These are phyloP conservation scores for Flaveria trinervia DNA, from an alignment of 129 eudicot species.

Conservation along the genomic window DNA sequence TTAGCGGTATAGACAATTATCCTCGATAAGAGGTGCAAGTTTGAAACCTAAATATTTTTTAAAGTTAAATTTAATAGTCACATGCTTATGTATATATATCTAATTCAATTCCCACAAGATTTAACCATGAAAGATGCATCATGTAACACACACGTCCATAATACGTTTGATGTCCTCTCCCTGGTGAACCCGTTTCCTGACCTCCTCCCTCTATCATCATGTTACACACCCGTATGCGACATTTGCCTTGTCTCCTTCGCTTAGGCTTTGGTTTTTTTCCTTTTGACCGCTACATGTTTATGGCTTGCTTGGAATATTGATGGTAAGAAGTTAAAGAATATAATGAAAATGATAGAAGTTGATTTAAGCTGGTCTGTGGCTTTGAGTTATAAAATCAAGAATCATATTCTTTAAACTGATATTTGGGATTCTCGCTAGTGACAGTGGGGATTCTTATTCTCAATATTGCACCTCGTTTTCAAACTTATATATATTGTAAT, in stretches of 20 bases:
- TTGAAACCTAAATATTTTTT: no score
- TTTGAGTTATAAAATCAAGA: no score
- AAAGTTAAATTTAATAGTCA: no score
- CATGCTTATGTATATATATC: no score
- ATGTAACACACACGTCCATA: no score
- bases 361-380: not conserved
- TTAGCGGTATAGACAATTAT: no score
- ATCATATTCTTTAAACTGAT: not conserved
- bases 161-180: not conserved
- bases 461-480: not conserved
- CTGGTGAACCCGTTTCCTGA: not conserved
- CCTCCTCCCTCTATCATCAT: not conserved
- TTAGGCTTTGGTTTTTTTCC: no score
- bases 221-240: not conserved
- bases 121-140: no score
- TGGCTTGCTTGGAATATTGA: not conserved
- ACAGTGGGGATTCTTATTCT: slow-evolving; percentile 6
- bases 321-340: not conserved
- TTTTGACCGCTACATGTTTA: no score
- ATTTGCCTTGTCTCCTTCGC: no score
- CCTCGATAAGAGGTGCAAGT: no score
- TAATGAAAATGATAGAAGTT: not conserved
- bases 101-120: no score
- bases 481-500: not conserved
- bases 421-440: not conserved